These are phyloP conservation scores for Knufia petricola DNA, from an alignment of 2,329 filamentous ascomycete species.

Conservation along the genomic window DNA sequence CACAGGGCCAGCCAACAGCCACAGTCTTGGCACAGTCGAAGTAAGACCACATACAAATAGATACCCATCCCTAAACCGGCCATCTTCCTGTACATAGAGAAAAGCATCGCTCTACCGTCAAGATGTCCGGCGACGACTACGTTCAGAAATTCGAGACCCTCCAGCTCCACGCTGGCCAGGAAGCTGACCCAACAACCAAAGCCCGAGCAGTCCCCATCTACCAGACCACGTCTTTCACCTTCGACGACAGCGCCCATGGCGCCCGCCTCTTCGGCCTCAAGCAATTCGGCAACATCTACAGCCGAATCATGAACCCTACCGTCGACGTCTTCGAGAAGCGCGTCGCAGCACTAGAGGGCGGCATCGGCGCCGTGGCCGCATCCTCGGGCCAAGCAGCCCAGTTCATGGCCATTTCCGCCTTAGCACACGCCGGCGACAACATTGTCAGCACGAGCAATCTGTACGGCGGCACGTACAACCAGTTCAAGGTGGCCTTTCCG, in stretches of 20 bases:
- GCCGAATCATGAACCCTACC: conserved; percentile 90
- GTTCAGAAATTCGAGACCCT: conserved; percentile 65
- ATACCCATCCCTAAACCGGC: too few species aligned
- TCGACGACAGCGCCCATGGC: conserved; percentile 93
- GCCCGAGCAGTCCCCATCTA: conserved; percentile 92
- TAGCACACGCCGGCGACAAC: conserved; percentile 76
- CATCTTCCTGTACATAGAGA: too few species aligned
- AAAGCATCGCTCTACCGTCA: too few species aligned
- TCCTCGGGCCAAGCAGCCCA: conserved; percentile 77
- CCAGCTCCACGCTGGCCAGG: conserved; percentile 75
- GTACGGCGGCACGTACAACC: conserved; percentile 88
- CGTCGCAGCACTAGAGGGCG: conserved; percentile 53
- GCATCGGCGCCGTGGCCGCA: conserved; percentile 50
- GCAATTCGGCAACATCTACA: conserved; percentile 97
- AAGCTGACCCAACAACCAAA: conserved; percentile 71
- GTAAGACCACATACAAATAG: too few species aligned
- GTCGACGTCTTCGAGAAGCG: conserved; percentile 89
- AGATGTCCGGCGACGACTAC: conserved; percentile 30
- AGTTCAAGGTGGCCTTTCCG: conserved; percentile 77
- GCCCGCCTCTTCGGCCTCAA: conserved; percentile 93
- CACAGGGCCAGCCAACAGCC: too few species aligned
- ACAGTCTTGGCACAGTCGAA: too few species aligned
- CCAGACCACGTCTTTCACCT: conserved; percentile 82
- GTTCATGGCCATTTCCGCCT: conserved; percentile 70
- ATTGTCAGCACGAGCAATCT: conserved; percentile 78